Evolutionary conservation across 345 rosid species (phyloP), one percentile per base, ranked within the genome.

Genomic region (Gossypium longicalyx): DNA sequence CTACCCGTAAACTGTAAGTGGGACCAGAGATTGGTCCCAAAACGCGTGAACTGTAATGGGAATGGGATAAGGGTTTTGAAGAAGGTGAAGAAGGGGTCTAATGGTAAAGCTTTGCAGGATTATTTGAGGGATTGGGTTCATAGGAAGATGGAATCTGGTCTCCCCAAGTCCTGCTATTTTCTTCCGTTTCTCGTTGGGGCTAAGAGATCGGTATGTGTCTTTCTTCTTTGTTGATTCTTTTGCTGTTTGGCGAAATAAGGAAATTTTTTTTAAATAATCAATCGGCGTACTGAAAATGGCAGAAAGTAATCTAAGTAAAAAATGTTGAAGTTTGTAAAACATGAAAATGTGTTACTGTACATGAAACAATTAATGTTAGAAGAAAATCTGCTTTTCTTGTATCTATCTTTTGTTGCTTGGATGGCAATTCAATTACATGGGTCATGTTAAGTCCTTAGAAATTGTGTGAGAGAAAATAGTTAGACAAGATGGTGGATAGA

Each of bases 111-210:
- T 57, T 52, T 85, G 74, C 86, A 85, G 45, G 87, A 84, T 48
- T 83, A 87, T 61, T 83, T 84, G 47, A 71, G 57, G 48, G 83
- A 51, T 81, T 89, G 89, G 93, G 82, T 58, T 20, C 76, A 57
- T 81, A 81, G 80, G 85, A 87, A 86, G 81, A 77, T 84, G 75
- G 91, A 83, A 56, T 79, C 82, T 23, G 92, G 86, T 29, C 83
- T 75, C 61, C 73, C 85, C 0, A 78, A 78, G 61, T 82, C 91
- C 23, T 78, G 23, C 53, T 86, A 86, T 75, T 71, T 79, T 67
- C 91, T 94, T 54, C 97, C 98, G 12, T 94, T 94, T 72, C 93
- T 94, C 3, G 84, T 80, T 34, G 88, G 89, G 13, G 87, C 97
- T 20, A 87, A 90, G 77, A 90, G 82, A 80, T 69, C 86, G 90